Evolutionary conservation across 257 asterid species (phyloP).

Genomic region (Solanum bulbocastanum): DNA sequence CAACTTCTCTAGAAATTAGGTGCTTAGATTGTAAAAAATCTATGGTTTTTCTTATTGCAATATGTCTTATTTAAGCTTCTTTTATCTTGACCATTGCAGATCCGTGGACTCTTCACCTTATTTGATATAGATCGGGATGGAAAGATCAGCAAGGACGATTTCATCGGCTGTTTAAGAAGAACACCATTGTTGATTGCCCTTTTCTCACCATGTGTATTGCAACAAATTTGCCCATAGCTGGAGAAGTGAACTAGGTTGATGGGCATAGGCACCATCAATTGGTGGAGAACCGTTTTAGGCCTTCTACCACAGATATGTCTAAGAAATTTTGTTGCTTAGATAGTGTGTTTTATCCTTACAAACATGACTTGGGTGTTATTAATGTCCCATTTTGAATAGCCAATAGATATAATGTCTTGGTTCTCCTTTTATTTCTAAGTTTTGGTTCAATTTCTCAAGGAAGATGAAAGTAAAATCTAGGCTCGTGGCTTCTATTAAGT

Average conservation of each 20-base stretch:
- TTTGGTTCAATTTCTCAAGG: neutral
- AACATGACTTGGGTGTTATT: neutral
- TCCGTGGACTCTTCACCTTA: conserved; percentile 41
- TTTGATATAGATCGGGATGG: conserved; percentile 64
- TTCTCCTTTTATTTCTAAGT: neutral
- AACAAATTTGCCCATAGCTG: conserved; percentile 4
- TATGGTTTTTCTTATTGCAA: neutral
- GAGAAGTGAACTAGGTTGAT: conserved; percentile 15
- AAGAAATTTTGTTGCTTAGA: neutral
- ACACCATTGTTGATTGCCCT: conserved; percentile 67
- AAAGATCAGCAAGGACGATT: conserved; percentile 62
- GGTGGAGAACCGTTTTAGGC: neutral
- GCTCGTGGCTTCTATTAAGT: neutral
- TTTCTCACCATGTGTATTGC: conserved; percentile 39
- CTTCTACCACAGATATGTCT: neutral
- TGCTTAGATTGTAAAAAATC: neutral
- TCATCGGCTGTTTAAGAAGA: conserved; percentile 43
- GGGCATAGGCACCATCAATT: neutral
- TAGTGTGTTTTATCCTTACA: neutral
- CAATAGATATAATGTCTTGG: neutral
- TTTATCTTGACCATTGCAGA: conserved; percentile 21
- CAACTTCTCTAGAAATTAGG: neutral
- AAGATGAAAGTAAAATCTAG: neutral
- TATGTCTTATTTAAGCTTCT: neutral
- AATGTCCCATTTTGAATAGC: neutral